phyloP scores from a whole-genome alignment of 345 rosid genomes.

The Pelargonium nanum region DNA sequence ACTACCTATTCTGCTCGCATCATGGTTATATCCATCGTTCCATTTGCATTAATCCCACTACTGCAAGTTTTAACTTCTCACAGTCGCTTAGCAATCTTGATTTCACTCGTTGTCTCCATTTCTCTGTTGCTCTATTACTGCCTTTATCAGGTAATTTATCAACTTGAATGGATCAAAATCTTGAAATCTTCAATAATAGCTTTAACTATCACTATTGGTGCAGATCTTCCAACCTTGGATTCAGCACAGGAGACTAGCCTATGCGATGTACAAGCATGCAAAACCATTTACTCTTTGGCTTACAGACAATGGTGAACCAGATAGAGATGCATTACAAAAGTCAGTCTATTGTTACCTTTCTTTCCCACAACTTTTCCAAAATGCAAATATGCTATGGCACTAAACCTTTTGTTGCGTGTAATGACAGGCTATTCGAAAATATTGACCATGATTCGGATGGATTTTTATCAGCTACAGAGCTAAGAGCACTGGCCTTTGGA shows the following conservation, averaged over 20 bases:
- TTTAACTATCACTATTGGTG: not conserved
- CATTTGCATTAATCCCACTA: slow-evolving; percentile 69
- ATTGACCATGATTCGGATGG: slow-evolving; percentile 7
- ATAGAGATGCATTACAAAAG: slow-evolving; percentile 1
- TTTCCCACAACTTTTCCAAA: not conserved
- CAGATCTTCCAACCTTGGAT: slow-evolving; percentile 12
- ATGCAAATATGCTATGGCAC: not conserved
- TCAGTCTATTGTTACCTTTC: not conserved
- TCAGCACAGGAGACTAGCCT: slow-evolving; percentile 8
- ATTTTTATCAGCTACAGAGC: slow-evolving; percentile 2
- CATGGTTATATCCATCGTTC: slow-evolving; percentile 72
- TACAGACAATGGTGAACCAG: slow-evolving; percentile 1
- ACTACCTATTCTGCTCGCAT: slow-evolving; percentile 75
- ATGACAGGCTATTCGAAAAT: slow-evolving; percentile 5
- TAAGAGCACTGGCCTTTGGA: slow-evolving; percentile 6
- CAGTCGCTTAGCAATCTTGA: slow-evolving; percentile 55
- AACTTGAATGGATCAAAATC: not conserved
- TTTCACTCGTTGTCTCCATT: slow-evolving; percentile 51
- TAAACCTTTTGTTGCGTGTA: not conserved
- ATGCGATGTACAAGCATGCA: not conserved
- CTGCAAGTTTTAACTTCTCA: slow-evolving; percentile 68
- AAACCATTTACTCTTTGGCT: not conserved
- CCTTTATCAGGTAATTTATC: slow-evolving; percentile 61
- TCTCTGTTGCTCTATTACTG: slow-evolving; percentile 65
- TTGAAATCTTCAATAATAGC: not conserved